Evolutionary conservation across 2,329 filamentous ascomycete species (phyloP).

Genomic region (Pleurostoma richardsiae): DNA sequence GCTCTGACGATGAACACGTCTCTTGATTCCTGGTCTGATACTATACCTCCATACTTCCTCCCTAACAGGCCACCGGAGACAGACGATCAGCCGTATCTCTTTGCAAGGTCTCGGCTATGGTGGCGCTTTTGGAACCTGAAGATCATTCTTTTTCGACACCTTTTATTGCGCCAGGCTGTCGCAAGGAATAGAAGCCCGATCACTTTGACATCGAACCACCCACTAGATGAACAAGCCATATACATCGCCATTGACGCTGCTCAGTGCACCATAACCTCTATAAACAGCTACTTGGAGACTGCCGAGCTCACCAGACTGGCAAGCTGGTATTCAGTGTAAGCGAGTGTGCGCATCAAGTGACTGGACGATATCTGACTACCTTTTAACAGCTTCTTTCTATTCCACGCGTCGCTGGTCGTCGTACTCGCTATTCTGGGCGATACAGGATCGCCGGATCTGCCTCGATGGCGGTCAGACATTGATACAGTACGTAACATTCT

Average conservation of each 20-base stretch:
- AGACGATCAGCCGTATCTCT: constrained; percentile 15
- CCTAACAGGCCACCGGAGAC: constrained; percentile 8
- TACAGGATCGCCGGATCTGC: constrained; percentile 14
- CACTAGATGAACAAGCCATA: constrained; percentile 14
- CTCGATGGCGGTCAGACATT: constrained; percentile 20
- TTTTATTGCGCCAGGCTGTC: constrained; percentile 18
- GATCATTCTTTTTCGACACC: constrained; percentile 22
- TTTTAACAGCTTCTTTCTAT: constrained; percentile 19
- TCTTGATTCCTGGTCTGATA: constrained; percentile 18
- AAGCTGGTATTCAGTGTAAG: constrained; percentile 25
- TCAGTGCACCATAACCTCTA: constrained; percentile 18
- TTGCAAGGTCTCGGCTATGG: constrained; percentile 20
- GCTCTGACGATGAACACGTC: constrained; percentile 16
- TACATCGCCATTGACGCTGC: constrained; percentile 18
- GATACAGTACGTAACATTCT: constrained; percentile 18
- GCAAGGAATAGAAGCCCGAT: constrained; percentile 8
- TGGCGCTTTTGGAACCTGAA: constrained; percentile 26
- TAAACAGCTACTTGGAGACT: constrained; percentile 14
- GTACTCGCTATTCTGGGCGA: constrained; percentile 20
- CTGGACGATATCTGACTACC: not conserved
- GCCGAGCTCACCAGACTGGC: constrained; percentile 15
- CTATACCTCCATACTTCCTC: constrained; percentile 18
- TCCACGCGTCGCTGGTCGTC: constrained; percentile 23
- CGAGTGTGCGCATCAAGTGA: not conserved
- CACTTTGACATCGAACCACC: constrained; percentile 4